These are phyloP conservation scores for Bocquillonia castaneifolia DNA, from an alignment of 441 rosid species.

Conservation along the genomic window DNA sequence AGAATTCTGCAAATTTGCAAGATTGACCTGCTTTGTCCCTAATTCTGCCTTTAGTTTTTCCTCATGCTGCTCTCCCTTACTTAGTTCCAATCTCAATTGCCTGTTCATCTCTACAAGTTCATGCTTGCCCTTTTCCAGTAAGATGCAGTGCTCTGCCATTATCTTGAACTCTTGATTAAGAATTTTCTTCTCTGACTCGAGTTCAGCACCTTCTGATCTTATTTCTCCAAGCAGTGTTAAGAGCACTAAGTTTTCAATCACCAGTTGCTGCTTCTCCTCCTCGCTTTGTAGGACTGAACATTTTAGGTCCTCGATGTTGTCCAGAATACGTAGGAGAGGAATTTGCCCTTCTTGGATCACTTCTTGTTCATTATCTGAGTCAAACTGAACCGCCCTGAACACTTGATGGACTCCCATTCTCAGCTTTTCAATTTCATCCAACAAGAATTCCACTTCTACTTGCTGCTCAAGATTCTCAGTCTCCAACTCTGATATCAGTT, in stretches of 20 bases:
- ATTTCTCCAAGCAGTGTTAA: slow-evolving; percentile 49
- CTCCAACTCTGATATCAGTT: slow-evolving; percentile 55
- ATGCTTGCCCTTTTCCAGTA: slow-evolving; percentile 42
- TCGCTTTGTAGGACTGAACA: slow-evolving; percentile 46
- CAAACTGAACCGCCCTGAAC: slow-evolving; percentile 43
- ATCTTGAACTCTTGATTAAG: slow-evolving; percentile 39
- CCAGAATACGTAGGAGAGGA: slow-evolving; percentile 46
- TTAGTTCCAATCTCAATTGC: slow-evolving; percentile 47
- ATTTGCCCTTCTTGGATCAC: slow-evolving; percentile 50
- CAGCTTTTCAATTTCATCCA: slow-evolving; percentile 52
- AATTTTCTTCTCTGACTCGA: slow-evolving; percentile 47
- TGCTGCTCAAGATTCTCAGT: slow-evolving; percentile 57
- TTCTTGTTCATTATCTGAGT: slow-evolving; percentile 38
- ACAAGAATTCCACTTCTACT: slow-evolving; percentile 54
- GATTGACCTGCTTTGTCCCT: slow-evolving; percentile 33
- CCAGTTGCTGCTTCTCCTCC: slow-evolving; percentile 56
- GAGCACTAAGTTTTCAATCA: slow-evolving; percentile 47
- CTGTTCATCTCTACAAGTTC: slow-evolving; percentile 52
- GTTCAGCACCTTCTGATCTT: slow-evolving; percentile 46
- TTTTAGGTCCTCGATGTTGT: slow-evolving; percentile 58
- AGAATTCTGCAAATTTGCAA: slow-evolving; percentile 45
- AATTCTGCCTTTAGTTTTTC: slow-evolving; percentile 42
- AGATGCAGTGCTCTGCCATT: slow-evolving; percentile 39
- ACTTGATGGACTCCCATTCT: slow-evolving; percentile 56
- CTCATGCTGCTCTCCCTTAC: slow-evolving; percentile 41